These are phyloP conservation scores for Fusarium sp. DNA, from an alignment of 2,329 filamentous ascomycete species.

Conservation along the genomic window DNA sequence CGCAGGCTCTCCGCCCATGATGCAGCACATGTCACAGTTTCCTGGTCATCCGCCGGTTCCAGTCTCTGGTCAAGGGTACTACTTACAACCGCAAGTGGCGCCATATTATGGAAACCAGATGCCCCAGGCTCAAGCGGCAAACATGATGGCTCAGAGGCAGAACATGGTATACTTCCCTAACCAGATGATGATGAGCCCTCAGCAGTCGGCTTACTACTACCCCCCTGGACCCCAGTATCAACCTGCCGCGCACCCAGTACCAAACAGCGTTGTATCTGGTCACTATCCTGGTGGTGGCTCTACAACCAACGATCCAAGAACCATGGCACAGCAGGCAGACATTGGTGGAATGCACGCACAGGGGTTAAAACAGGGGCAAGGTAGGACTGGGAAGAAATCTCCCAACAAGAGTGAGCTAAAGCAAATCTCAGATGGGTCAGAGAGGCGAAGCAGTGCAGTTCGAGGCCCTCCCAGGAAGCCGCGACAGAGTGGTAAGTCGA, in stretches of 20 bases:
- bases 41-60: slow-evolving; percentile 52
- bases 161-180: slow-evolving; percentile 58
- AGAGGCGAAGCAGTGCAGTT: slow-evolving; percentile 43
- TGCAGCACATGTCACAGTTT: slow-evolving; percentile 56
- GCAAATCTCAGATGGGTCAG: slow-evolving; percentile 29
- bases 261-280: slow-evolving; percentile 48
- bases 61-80: slow-evolving; percentile 58
- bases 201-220: slow-evolving; percentile 60
- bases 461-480: slow-evolving; percentile 55
- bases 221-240: slow-evolving; percentile 53
- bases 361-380: slow-evolving; percentile 36
- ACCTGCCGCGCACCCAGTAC: slow-evolving; percentile 45
- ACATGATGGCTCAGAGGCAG: slow-evolving; percentile 51
- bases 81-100: slow-evolving; percentile 57
- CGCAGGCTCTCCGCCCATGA: slow-evolving; percentile 52
- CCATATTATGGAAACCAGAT: slow-evolving; percentile 58
- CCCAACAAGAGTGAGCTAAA: slow-evolving; percentile 30
- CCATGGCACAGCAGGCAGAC: slow-evolving; percentile 29
- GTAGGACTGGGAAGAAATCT: slow-evolving; percentile 33
- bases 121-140: slow-evolving; percentile 51
- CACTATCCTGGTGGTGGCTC: slow-evolving; percentile 49
- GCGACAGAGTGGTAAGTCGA: slow-evolving; percentile 68
- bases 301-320: slow-evolving; percentile 43
- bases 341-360: slow-evolving; percentile 11
- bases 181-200: slow-evolving; percentile 56